Percentiles rank a stretch among this genome's conserved stretches.
phyloP scores from a whole-genome alignment of 805 yeast species.

The Torulaspora delbrueckii region DNA sequence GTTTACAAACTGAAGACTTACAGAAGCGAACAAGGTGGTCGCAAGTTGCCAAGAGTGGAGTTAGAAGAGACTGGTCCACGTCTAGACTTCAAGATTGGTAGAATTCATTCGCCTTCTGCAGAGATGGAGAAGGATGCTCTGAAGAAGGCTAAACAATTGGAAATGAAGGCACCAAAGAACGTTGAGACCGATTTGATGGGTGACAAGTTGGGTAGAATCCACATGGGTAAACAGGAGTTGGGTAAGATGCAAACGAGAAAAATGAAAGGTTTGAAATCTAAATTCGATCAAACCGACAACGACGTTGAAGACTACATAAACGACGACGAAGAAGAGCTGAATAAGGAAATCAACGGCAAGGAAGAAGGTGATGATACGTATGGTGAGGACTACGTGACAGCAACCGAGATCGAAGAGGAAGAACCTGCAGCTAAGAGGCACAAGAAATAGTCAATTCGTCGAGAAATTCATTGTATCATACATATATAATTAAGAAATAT shows the following conservation, averaged over 20 bases:
- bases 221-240: conserved; percentile 92
- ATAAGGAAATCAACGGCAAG: conserved; percentile 21
- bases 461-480: conserved; percentile 1
- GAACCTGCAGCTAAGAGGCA: conserved; percentile 32
- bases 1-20: conserved; percentile 81
- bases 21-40: conserved; percentile 63
- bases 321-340: conserved; percentile 38
- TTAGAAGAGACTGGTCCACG: conserved; percentile 94
- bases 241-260: conserved; percentile 89
- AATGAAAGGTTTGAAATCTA: conserved; percentile 94
- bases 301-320: conserved; percentile 43
- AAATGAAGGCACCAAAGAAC: conserved; percentile 81
- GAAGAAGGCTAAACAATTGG: conserved; percentile 74
- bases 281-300: conserved; percentile 67
- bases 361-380: conserved; percentile 23
- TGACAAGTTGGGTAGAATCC: conserved; percentile 94
- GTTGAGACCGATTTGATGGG: conserved; percentile 84
- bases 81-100: conserved; percentile 85
- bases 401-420: conserved; percentile 30
- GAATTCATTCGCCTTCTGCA: conserved; percentile 74
- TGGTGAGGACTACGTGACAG: conserved; percentile 35
- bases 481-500: conserved; percentile 1
- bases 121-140: conserved; percentile 89
- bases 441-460: conserved; percentile 17
- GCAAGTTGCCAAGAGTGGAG: conserved; percentile 86